These are phyloP conservation scores for Cyberlindnera lachancei DNA, from an alignment of 805 yeast species.

Conservation along the genomic window DNA sequence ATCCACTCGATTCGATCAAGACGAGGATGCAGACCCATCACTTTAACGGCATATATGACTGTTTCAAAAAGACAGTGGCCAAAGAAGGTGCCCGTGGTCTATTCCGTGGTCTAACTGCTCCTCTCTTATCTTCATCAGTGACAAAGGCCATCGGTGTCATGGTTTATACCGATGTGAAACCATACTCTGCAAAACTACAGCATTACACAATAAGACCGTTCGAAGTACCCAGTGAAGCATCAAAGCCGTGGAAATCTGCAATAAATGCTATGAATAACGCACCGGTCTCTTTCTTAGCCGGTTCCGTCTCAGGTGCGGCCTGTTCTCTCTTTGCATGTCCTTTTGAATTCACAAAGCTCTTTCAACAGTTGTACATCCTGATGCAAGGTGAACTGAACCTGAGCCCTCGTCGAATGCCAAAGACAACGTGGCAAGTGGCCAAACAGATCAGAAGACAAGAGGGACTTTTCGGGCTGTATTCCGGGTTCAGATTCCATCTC, in stretches of 20 bases:
- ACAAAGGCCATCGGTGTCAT: constrained; percentile 62
- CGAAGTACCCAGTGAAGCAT: constrained; percentile 2
- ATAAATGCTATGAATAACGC: constrained; percentile 28
- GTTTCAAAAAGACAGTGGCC: constrained; percentile 45
- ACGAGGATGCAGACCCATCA: constrained; percentile 79
- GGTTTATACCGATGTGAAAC: constrained; percentile 50
- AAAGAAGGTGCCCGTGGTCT: constrained; percentile 65
- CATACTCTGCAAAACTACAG: constrained; percentile 25
- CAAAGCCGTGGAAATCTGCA: constrained; percentile 8
- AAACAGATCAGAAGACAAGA: constrained; percentile 47
- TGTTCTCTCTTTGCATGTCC: constrained; percentile 71
- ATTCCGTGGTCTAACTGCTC: constrained; percentile 72
- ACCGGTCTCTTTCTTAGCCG: constrained; percentile 46
- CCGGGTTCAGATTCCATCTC: constrained; percentile 65
- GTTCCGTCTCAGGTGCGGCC: constrained; percentile 57
- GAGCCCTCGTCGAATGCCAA: constrained; percentile 28
- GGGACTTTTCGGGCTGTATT: constrained; percentile 59
- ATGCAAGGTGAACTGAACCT: constrained; percentile 24
- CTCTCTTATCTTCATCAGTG: constrained; percentile 57
- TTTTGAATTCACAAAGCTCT: constrained; percentile 76
- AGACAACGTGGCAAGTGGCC: constrained; percentile 36
- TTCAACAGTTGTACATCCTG: constrained; percentile 58
- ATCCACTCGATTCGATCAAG: constrained; percentile 80
- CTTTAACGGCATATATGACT: constrained; percentile 48
- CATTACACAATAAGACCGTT: constrained; percentile 13